A percentile compares a stretch with the other conserved stretches of the same genome.
Evolutionary conservation across 2,329 filamentous ascomycete species (phyloP).

Genomic region (Cytospora paraplurivora): DNA sequence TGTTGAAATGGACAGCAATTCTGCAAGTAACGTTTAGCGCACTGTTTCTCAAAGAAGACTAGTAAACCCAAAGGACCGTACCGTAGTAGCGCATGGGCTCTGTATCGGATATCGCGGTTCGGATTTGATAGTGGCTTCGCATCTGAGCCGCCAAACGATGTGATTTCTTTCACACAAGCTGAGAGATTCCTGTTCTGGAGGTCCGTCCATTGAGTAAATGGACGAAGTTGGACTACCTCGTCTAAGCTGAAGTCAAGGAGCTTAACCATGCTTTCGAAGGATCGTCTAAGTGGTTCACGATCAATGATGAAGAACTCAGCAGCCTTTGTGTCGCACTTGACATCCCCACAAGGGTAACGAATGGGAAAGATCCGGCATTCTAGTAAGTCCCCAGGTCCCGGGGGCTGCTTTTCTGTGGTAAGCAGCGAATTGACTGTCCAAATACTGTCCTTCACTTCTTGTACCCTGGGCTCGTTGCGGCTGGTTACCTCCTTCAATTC

Average conservation of each 20-base stretch:
- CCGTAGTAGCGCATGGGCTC: slow-evolving; percentile 40
- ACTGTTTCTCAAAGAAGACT: background rate
- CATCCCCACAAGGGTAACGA: slow-evolving; percentile 26
- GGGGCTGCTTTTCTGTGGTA: rapidly evolving
- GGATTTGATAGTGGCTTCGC: slow-evolving; percentile 31
- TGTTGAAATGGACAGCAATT: slow-evolving; percentile 36
- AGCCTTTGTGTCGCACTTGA: slow-evolving; percentile 20
- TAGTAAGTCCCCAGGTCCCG: slow-evolving; percentile 6
- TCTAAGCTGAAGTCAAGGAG: slow-evolving; percentile 41
- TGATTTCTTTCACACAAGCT: slow-evolving; percentile 38
- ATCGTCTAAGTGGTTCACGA: slow-evolving; percentile 33
- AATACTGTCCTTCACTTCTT: slow-evolving; percentile 38
- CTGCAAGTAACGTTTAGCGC: slow-evolving; percentile 24
- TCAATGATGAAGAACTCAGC: slow-evolving; percentile 41
- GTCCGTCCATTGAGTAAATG: slow-evolving; percentile 40
- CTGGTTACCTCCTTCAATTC: slow-evolving; percentile 34
- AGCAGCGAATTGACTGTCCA: slow-evolving; percentile 40
- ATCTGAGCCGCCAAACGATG: slow-evolving; percentile 32
- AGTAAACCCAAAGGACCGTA: slow-evolving; percentile 27
- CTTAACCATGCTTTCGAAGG: slow-evolving; percentile 37
- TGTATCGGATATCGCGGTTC: slow-evolving; percentile 35
- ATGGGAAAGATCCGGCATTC: slow-evolving; percentile 35
- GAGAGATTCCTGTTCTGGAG: slow-evolving; percentile 40
- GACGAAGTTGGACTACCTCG: slow-evolving; percentile 36
- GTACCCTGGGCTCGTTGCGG: slow-evolving; percentile 3